These are phyloP conservation scores for Carex parvula DNA, from an alignment of 176 grass and related monocot genomes.

Conservation along the genomic window DNA sequence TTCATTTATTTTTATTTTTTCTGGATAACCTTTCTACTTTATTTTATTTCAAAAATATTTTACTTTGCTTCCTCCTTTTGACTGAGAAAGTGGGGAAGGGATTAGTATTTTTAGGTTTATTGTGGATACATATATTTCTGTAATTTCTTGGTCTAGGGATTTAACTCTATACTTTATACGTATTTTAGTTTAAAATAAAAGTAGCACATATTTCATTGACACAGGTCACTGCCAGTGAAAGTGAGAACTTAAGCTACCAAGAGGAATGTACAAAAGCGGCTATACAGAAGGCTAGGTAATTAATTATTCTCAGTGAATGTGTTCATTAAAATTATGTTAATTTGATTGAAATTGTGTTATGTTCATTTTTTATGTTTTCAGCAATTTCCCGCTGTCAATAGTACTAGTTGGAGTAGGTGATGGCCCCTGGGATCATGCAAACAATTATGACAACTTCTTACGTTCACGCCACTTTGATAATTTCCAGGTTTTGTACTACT, in stretches of 20 bases:
- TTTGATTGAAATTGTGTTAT: not conserved
- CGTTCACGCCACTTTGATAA: constrained; percentile 33
- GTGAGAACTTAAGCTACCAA: constrained; percentile 32
- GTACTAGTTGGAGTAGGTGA: constrained; percentile 42
- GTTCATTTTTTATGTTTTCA: constrained; percentile 11
- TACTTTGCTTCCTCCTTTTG: constrained; percentile 1
- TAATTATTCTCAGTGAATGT: constrained; percentile 13
- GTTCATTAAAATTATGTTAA: constrained; percentile 11
- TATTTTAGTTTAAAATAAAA: not conserved
- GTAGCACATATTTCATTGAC: not conserved
- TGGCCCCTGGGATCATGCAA: constrained; percentile 34
- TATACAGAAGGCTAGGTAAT: constrained; percentile 31
- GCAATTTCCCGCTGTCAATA: constrained; percentile 37
- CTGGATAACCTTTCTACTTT: not conserved
- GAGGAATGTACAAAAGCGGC: constrained; percentile 32
- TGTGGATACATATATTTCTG: not conserved
- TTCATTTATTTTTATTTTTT: not conserved
- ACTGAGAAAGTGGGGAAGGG: not conserved
- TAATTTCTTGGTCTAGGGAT: not conserved
- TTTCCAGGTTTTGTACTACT: constrained; percentile 33
- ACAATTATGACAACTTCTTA: constrained; percentile 31
- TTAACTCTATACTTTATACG: not conserved
- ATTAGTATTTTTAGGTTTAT: not conserved
- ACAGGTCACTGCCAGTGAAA: not conserved
- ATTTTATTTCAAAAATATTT: not conserved